Evolutionary conservation across 1,139 yeast genomes (phyloP), one percentile per base, ranked within the genome.

Genomic region (Lodderomyces margitis): DNA sequence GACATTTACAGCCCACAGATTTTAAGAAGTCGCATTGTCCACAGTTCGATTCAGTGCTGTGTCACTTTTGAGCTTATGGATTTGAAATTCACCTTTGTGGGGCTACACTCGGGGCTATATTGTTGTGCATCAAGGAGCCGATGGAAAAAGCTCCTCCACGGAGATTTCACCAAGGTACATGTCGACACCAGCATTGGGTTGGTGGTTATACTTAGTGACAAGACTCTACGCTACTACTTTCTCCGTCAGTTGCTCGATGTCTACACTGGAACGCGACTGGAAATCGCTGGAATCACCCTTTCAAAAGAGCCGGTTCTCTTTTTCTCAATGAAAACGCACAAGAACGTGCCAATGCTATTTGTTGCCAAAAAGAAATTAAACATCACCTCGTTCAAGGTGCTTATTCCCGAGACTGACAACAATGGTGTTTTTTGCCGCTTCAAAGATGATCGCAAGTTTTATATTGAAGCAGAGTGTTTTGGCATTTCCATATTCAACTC

Each of bases 81-180:
- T 35, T 53, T 46, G 11, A 53, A 43, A 27, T 69, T 57, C 46
- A 57, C 52, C 37, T 56, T 70, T 11, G 54, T 70, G 20, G 75
- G 77, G 2, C 58, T 69, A 12, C 51, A 57, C 2, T 41, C 61
- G 1, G 75, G 75, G 2, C 64, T 80, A 3, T 70, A 73, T 32
- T 72, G 81, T 46, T 68, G 80, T 12, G 76, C 75, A 36, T 64
- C 69, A 47, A 67, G 71, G 40, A 67, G 68, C 36, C 64, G 69
- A 14, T 87, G 95, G 94, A 75, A 68, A 42, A 70, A 78, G 45
- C 75, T 88, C 6, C 60, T 86, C 28, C 74, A 75, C 47, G 44
- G 64, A 6, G 76, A 74, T 39, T 80, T 86, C 14, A 69, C 76
- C n/a, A 83, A 81, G 52, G 64, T 91, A 34, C 75, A 77, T 17